Evolutionary conservation across 768 basidiomycete species (phyloP).

Genomic region (Pleurotus pulmonarius): DNA sequence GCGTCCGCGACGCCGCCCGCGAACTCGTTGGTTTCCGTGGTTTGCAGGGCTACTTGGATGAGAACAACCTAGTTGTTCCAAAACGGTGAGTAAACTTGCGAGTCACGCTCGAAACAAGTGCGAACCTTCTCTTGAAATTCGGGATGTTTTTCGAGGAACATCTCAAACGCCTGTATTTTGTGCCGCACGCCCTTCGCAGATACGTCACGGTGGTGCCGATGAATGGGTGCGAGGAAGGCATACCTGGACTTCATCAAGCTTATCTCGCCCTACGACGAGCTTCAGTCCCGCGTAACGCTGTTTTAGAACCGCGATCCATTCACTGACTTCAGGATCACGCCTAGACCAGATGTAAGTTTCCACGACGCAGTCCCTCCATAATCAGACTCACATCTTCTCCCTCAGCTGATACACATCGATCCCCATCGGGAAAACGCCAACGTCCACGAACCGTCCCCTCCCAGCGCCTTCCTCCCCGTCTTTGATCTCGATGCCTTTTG

Average conservation of each 20-base stretch:
- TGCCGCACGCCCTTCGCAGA: slow-evolving; percentile 62
- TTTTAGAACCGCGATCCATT: slow-evolving; percentile 77
- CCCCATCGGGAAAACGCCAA: slow-evolving; percentile 88
- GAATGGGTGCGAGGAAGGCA: background rate
- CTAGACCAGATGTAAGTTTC: slow-evolving; percentile 25
- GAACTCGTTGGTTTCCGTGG: slow-evolving; percentile 70
- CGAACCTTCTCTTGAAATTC: slow-evolving; percentile 71
- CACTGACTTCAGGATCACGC: slow-evolving; percentile 70
- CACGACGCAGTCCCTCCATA: background rate
- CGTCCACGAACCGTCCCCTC: slow-evolving; percentile 69
- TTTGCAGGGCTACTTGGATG: slow-evolving; percentile 85
- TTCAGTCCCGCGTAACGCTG: slow-evolving; percentile 86
- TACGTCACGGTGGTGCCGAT: background rate
- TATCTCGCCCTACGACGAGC: slow-evolving; percentile 84
- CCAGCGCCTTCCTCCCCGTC: slow-evolving; percentile 25
- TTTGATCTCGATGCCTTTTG: slow-evolving; percentile 73
- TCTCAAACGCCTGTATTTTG: slow-evolving; percentile 80
- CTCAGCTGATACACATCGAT: slow-evolving; percentile 73
- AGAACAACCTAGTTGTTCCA: slow-evolving; percentile 53
- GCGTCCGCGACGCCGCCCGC: slow-evolving; percentile 72
- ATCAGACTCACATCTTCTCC: slow-evolving; percentile 53
- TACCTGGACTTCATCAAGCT: slow-evolving; percentile 81
- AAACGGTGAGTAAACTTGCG: background rate
- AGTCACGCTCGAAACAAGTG: background rate
- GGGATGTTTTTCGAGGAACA: slow-evolving; percentile 75